A percentile compares a stretch with the other conserved stretches of the same genome.
Conservation (phyloP, 2,329 filamentous ascomycete genomes). For the Aspergillus uvarum region DNA sequence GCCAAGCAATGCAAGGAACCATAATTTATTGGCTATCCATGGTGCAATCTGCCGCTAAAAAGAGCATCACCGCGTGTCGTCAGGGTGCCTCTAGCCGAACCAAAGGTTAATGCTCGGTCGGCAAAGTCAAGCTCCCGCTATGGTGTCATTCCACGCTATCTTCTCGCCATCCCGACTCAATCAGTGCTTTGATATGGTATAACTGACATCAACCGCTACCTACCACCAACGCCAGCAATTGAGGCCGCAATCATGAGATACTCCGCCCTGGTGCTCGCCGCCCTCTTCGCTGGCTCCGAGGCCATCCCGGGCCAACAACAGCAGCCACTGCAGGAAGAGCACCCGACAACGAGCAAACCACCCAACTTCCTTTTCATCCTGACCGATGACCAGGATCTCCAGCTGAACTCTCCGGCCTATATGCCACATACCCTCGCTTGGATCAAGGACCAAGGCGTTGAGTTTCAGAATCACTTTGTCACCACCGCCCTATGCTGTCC, state of each 20-base stretch:
- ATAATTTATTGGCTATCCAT: constrained; percentile 12
- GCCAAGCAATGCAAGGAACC: not conserved
- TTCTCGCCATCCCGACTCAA: constrained; percentile 1
- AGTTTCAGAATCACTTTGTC: constrained; percentile 63
- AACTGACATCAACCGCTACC: not conserved
- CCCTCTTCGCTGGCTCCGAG: constrained; percentile 20
- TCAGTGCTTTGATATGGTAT: not conserved
- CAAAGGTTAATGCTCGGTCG: not conserved
- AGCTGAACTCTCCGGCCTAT: constrained; percentile 61
- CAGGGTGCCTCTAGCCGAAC: not conserved
- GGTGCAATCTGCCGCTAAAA: constrained; percentile 15
- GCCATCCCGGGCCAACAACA: constrained; percentile 12
- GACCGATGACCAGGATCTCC: constrained; percentile 67
- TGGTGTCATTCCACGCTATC: constrained; percentile 15
- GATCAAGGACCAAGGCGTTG: constrained; percentile 58
- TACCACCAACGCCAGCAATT: not conserved
- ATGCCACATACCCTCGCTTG: constrained; percentile 60
- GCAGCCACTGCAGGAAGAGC: constrained; percentile 13
- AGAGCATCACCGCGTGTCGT: not conserved
- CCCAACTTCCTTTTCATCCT: constrained; percentile 67
- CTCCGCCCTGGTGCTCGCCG: constrained; percentile 5
- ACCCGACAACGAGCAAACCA: constrained; percentile 11
- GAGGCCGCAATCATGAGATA: constrained; percentile 22
- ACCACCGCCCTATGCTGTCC: constrained; percentile 69
- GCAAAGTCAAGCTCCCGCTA: constrained; percentile 3